phyloP scores from a whole-genome alignment of 306 rosid species.

The Pterocarpus macrocarpus region DNA sequence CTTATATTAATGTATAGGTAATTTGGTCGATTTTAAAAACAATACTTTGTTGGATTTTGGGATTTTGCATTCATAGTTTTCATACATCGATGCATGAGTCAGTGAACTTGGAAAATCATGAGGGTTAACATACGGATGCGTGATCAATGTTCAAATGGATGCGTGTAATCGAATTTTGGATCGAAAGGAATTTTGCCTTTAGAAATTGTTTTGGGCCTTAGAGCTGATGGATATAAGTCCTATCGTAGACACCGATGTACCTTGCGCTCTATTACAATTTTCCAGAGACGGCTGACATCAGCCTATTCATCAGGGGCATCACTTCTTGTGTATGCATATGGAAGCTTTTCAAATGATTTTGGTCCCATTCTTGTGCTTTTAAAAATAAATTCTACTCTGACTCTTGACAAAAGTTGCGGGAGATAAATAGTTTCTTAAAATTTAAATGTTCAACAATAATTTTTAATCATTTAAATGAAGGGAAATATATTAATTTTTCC shows the following conservation, averaged over 20 bases:
- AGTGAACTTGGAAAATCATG: not conserved
- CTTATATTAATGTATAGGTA: slow-evolving; percentile 31
- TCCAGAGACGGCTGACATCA: too few relatives aligned
- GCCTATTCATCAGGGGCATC: too few relatives aligned
- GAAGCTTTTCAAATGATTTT: too few relatives aligned
- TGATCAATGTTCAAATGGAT: not conserved
- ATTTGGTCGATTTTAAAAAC: not conserved
- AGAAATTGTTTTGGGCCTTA: not conserved
- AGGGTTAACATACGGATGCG: not conserved
- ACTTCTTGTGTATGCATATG: too few relatives aligned
- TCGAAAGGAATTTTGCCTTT: not conserved
- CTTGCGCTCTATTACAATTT: too few relatives aligned
- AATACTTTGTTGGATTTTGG: slow-evolving; percentile 1
- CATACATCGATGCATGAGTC: not conserved
- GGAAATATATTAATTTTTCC: too few relatives aligned
- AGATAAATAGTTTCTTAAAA: too few relatives aligned
- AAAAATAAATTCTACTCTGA: too few relatives aligned
- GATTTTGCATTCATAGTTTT: not conserved
- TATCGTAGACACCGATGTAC: not conserved
- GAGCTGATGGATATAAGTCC: not conserved
- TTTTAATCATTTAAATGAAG: too few relatives aligned
- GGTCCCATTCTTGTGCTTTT: too few relatives aligned
- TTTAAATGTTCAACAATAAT: too few relatives aligned
- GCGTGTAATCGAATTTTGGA: not conserved
- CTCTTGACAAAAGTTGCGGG: too few relatives aligned